Evolutionary conservation across 345 rosid genomes (phyloP), one percentile per base, ranked within the genome.

Genomic region (Syzygium aqueum): DNA sequence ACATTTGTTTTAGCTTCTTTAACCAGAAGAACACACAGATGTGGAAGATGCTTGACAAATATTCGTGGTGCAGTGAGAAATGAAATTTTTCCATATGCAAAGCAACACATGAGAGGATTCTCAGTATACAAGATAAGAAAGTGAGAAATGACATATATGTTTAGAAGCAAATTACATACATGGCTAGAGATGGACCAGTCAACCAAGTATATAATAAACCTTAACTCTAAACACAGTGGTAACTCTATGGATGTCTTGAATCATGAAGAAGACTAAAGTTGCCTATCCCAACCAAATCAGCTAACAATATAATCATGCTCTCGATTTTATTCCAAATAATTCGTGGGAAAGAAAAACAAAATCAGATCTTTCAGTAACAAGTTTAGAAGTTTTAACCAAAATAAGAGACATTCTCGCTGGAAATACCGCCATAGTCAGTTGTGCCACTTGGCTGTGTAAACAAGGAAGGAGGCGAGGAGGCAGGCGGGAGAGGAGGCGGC

Each of bases 331-430:
- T 91, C 85, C 88, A 13, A 77, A 87, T 88, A 67, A 84, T 89
- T 83, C 89, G 57, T 61, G 86, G 30, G 84, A 86, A 86, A 57
- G 27, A 90, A 92, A 89, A 87, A 91, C 89, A 85, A 90, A 92
- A 90, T 93, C 87, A 90, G 89, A 88, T 89, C 51, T 86, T 89
- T 86, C 40, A 28, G 27, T 25, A 87, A 25, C 19, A 53, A 16
- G 40, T 82, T 54, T 82, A 80, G 19, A 53, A 53, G 85, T 53
- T 17, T 90, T 91, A 96, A 86, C 97, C 94, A 88, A 96, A 97
- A 87, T 93, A 96, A 28, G 98, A 89, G 88, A 92, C 91, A 90
- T 96, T 93, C 84, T 94, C 96, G 89, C 91, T 94, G 46, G 95
- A 91, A 90, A 94, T 94, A 88, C 91, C 89, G 89, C 91, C 93